Evolutionary conservation across 371 early-diverging fungal species (phyloP), one percentile per base, ranked within the genome.

Genomic region (Mortierella sp.): DNA sequence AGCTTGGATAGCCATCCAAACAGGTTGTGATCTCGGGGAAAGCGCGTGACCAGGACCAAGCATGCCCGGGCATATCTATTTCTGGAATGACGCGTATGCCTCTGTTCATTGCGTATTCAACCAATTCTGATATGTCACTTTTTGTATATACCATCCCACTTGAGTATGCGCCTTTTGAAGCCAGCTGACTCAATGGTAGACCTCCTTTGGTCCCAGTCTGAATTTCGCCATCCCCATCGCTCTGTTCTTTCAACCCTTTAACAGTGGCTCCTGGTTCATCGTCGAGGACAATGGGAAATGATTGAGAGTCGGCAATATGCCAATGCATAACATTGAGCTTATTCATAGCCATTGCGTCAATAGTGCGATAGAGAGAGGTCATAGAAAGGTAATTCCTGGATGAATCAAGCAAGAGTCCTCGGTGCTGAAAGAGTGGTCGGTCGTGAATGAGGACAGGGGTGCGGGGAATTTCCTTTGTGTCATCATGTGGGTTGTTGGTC

Each of bases 1-100:
- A 93, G 42, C 83, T 71, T 9, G 83, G 87, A 51, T 83, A 83
- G n/a, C 76, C 71, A 70, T 89, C 85, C 56, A 82, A 53, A 74
- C 91, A 89, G 32, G 82, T 68, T 53, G 83, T 86, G 53, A 90
- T 81, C 58, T 88, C 85, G 1, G 90, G 90, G 28, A 82, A 69
- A 45, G 83, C 75, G 54, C 61, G 61, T 6, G 84, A 83, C 65
- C 86, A 85, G 32, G 84, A 76, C 68, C 83, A 84, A 9, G 86
- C 83, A 57, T 90, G 89, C 0, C 85, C 90, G 63, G 93, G 93
- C 82, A 93, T 90, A 66, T 94, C 94, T 62, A 93, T 85, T 73
- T 94, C 94, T 1, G 94, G 94, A 40, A 93, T 88, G 23, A 94
- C 87, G 17, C 92, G 85, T 12, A 94, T 86, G 35, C 94, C 95